Percentiles rank a stretch among this genome's conserved stretches.
phyloP scores from a whole-genome alignment of 805 yeast genomes.

The Kodamaea hsintzibuensis region DNA sequence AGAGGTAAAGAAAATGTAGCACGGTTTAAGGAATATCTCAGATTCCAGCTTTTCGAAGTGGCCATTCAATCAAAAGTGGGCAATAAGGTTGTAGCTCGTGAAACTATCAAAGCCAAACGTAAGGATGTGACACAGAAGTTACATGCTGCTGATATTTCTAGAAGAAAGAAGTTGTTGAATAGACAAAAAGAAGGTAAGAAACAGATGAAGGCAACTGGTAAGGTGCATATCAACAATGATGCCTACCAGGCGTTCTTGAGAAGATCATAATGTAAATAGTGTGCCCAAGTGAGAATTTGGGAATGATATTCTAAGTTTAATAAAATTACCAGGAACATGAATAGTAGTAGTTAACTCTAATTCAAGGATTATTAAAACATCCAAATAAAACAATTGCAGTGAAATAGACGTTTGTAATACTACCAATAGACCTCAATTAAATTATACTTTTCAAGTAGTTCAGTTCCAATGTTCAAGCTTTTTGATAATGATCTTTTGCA shows the following conservation, averaged over 20 bases:
- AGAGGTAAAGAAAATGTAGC: constrained; percentile 82
- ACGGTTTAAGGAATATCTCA: constrained; percentile 74
- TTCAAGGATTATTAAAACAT: too few species aligned
- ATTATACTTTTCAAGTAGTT: too few species aligned
- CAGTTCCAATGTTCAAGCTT: too few species aligned
- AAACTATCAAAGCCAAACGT: constrained; percentile 88
- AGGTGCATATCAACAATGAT: constrained; percentile 74
- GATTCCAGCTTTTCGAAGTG: constrained; percentile 87
- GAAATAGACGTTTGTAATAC: too few species aligned
- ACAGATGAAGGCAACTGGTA: constrained; percentile 75
- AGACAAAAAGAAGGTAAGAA: constrained; percentile 95
- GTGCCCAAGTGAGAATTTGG: neutral
- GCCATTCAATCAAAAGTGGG: constrained; percentile 88
- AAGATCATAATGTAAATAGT: constrained; percentile 10
- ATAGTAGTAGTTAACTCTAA: too few species aligned
- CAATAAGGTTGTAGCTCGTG: constrained; percentile 80
- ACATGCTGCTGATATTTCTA: constrained; percentile 89
- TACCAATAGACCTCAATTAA: too few species aligned
- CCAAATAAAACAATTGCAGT: too few species aligned
- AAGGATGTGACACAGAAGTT: constrained; percentile 93
- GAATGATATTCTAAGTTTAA: neutral
- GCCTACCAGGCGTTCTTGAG: constrained; percentile 83
- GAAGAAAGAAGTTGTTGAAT: constrained; percentile 83
- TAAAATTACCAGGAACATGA: neutral
- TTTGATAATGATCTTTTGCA: neutral